Evolutionary conservation across 805 yeast genomes (phyloP), one percentile per base, ranked within the genome.

Genomic region (Hanseniaspora clermontiae): DNA sequence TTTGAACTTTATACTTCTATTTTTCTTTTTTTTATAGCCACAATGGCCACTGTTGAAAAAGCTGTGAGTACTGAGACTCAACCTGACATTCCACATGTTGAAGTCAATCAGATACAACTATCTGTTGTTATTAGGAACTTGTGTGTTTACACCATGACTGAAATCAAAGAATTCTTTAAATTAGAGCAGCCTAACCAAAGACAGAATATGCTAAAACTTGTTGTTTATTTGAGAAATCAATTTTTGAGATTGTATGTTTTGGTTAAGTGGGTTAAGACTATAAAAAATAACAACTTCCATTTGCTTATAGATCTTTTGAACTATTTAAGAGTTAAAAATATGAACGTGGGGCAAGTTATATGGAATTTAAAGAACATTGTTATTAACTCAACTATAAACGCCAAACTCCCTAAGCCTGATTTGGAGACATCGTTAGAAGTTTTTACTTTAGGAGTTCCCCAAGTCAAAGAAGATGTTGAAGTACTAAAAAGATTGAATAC

Each of bases 321-420:
- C 60, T 93, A 95, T 93, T 75, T 93, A 43, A 74, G 93, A 59
- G 82, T 81, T 50, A 95, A 88, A 63, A 86, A 87, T 64, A 80
- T 77, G 64, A 77, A 76, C 65, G 90, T 76, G 63, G 84, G 69
- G 58, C 81, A 75, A 63, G 82, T 70, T 42, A 78, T 84, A 19
- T 77, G 82, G 70, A 82, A 84, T 12, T 72, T 89, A 42, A 85
- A 82, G 60, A 86, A 82, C 60, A 78, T 81, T 52, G 56, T 57
- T 14, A 57, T 68, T 11, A 62, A 64, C 1, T 79, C 83, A n/a
- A 69, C 86, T 60, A 78, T 88, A 0, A 86, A 89, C 32, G 97
- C 98, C 0, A 90, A 95, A 64, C 71, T 91, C 54, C 95, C 96
- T 5, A 87, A 88, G 67, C 93, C 96, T 0, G 99, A 93, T 68